A percentile compares a stretch with the other conserved stretches of the same genome.
These are phyloP conservation scores for Globisporangium sylvaticum DNA, from an alignment of 352 stramenopile genomes.

Conservation along the genomic window DNA sequence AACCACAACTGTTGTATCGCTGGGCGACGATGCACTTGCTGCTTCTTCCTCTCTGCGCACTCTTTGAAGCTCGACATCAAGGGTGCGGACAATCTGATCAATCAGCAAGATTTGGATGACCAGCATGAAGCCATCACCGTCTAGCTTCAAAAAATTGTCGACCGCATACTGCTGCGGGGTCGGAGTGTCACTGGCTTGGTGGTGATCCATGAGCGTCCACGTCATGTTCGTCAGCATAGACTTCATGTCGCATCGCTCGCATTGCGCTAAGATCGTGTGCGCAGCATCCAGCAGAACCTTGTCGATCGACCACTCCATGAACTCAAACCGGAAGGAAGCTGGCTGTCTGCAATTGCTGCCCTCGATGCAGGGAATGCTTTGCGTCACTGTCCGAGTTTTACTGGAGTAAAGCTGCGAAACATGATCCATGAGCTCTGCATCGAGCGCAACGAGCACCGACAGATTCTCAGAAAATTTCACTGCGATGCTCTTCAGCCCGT, in stretches of 20 bases:
- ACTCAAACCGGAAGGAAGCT: slow-evolving; percentile 75
- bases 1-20: background rate
- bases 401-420: slow-evolving; percentile 73
- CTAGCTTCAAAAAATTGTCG: slow-evolving; percentile 61
- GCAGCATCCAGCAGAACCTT: slow-evolving; percentile 59
- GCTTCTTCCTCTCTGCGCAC: slow-evolving; percentile 28
- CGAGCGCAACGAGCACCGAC: slow-evolving; percentile 67
- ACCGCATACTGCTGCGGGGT: slow-evolving; percentile 22
- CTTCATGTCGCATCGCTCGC: slow-evolving; percentile 65
- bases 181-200: slow-evolving; percentile 10
- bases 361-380: slow-evolving; percentile 65
- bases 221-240: slow-evolving; percentile 63
- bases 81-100: slow-evolving; percentile 62
- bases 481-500: slow-evolving; percentile 52
- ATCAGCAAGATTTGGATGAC: slow-evolving; percentile 81
- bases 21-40: background rate
- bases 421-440: slow-evolving; percentile 74
- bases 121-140: slow-evolving; percentile 65
- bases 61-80: slow-evolving; percentile 55
- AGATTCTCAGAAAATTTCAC: slow-evolving; percentile 85
- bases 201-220: slow-evolving; percentile 37
- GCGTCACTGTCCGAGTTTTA: slow-evolving; percentile 65
- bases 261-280: slow-evolving; percentile 58
- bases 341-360: slow-evolving; percentile 66
- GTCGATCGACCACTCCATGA: slow-evolving; percentile 80